These are phyloP conservation scores for Fusarium continuum DNA, from an alignment of 2,329 filamentous ascomycete species.

Conservation along the genomic window DNA sequence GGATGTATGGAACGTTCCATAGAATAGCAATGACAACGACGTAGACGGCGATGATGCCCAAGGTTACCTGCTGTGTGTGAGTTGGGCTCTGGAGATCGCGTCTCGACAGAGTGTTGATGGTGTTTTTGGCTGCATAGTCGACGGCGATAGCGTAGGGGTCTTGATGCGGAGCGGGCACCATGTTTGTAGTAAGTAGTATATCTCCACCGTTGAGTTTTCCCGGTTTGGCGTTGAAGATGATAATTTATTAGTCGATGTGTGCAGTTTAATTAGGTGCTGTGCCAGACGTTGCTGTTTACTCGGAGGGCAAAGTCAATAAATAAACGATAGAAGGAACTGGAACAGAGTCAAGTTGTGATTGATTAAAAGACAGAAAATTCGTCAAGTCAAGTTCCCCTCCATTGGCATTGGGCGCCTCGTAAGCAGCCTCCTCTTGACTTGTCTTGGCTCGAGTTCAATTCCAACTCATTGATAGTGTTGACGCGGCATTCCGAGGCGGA, in stretches of 20 bases:
- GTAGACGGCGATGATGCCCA: conserved; percentile 77
- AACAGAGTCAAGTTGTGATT: background rate
- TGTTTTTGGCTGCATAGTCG: conserved; percentile 10
- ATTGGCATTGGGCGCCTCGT: conserved; percentile 31
- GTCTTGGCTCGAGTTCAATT: conserved; percentile 35
- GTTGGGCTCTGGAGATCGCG: conserved; percentile 68
- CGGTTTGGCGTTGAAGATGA: background rate
- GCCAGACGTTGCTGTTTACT: background rate
- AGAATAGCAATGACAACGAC: conserved; percentile 77
- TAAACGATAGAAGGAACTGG: background rate
- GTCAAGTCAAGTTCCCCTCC: background rate
- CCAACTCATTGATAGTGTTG: conserved; percentile 39
- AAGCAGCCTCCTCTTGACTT: conserved; percentile 27
- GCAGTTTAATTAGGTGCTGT: background rate
- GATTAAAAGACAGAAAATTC: background rate
- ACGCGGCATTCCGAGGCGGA: conserved; percentile 45
- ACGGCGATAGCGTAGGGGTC: conserved; percentile 28
- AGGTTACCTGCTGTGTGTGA: conserved; percentile 74
- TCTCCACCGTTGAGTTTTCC: background rate
- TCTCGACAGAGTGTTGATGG: conserved; percentile 49
- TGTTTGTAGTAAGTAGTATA: too few relatives aligned
- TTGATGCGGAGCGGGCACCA: conserved; percentile 36
- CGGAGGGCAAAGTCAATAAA: conserved; percentile 13
- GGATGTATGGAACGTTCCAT: conserved; percentile 83
- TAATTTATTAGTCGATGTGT: background rate